These are phyloP conservation scores for Perkinsus marinus DNA, from an alignment of 169 alveolate species.

Conservation along the genomic window DNA sequence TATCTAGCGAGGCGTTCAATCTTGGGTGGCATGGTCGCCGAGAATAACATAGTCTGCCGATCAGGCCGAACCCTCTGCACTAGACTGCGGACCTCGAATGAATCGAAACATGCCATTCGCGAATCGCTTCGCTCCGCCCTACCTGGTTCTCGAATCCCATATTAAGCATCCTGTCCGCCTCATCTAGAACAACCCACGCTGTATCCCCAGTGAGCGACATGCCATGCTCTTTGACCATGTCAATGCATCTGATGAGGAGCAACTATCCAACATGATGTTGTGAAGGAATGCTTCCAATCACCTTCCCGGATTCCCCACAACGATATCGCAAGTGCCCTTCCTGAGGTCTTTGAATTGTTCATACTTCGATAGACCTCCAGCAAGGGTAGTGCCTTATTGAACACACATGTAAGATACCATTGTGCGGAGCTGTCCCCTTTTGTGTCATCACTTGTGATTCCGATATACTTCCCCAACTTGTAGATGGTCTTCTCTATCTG, in stretches of 20 bases:
- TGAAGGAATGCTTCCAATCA: not conserved
- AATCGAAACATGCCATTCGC: constrained; percentile 53
- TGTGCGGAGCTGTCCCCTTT: not conserved
- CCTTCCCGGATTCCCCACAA: constrained; percentile 87
- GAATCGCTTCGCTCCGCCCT: constrained; percentile 14
- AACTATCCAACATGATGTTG: not conserved
- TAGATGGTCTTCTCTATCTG: not conserved
- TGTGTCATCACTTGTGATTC: not conserved
- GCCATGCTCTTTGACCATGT: constrained; percentile 55
- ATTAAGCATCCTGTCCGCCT: constrained; percentile 84
- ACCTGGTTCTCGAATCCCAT: constrained; percentile 78
- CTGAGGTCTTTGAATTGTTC: constrained; percentile 36
- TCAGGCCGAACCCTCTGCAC: not conserved
- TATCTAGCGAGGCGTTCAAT: constrained; percentile 54
- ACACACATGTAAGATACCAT: not conserved
- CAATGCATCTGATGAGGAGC: constrained; percentile 38
- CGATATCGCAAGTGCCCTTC: constrained; percentile 56
- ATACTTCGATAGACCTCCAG: constrained; percentile 61
- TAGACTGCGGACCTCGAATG: constrained; percentile 15
- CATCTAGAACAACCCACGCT: constrained; percentile 73
- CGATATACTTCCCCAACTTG: not conserved
- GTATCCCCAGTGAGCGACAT: constrained; percentile 54
- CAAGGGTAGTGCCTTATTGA: constrained; percentile 38
- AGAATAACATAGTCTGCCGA: constrained; percentile 69
- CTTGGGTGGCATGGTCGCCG: constrained; percentile 82